Evolutionary conservation across 176 grass and related monocot genomes (phyloP).

Genomic region (Oryza meyeriana): DNA sequence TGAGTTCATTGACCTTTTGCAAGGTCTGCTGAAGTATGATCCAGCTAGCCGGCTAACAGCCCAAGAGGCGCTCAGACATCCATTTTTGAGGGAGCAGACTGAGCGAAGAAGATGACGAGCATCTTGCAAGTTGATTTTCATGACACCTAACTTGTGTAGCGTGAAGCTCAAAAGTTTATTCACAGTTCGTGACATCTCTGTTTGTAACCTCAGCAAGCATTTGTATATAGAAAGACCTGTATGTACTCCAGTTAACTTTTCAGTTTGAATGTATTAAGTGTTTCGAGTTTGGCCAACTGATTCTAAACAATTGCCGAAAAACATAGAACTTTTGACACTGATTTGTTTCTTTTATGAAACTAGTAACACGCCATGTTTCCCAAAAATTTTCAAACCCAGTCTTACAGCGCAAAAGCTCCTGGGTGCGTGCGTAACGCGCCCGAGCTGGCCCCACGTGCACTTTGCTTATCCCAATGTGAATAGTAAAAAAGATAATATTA

Average conservation of each 20-base stretch:
- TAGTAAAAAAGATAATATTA: no score
- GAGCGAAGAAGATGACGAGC: slow-evolving; percentile 21
- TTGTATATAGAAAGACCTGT: neutral
- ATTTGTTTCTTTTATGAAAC: no score
- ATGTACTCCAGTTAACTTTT: neutral
- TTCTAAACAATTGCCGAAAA: no score
- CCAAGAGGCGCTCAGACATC: slow-evolving; percentile 61
- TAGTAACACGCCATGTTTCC: no score
- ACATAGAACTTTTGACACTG: no score
- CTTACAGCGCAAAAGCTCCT: no score
- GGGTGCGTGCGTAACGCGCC: no score
- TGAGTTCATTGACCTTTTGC: slow-evolving; percentile 73
- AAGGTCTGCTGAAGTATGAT: slow-evolving; percentile 73
- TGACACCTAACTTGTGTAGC: neutral
- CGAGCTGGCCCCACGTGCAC: no score
- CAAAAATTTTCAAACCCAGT: no score
- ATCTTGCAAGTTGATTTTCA: neutral
- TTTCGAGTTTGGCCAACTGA: neutral
- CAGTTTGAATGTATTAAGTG: neutral
- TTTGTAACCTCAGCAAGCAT: neutral
- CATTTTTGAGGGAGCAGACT: slow-evolving; percentile 49
- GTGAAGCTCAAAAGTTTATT: neutral
- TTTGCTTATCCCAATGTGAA: no score
- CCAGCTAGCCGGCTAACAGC: slow-evolving; percentile 54
- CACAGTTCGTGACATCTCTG: neutral